phyloP scores from a whole-genome alignment of 108 stramenopile genomes.

The Cyclotella baltica region DNA sequence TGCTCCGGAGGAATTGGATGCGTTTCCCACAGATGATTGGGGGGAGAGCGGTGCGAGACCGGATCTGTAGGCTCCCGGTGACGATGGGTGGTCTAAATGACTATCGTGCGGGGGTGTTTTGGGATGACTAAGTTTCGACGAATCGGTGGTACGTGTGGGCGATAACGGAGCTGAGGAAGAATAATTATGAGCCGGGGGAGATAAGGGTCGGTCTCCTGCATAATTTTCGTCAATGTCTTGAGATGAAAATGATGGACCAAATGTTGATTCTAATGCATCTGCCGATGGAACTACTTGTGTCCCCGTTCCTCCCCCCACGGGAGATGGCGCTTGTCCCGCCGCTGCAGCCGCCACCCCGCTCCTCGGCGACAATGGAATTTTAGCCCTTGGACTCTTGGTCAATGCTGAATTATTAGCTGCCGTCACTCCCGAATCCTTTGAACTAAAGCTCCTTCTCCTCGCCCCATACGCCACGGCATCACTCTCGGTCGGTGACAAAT shows the following conservation, averaged over 20 bases:
- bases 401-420: slow-evolving; percentile 3
- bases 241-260: slow-evolving; percentile 63
- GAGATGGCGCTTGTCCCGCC: neutral
- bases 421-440: slow-evolving; percentile 38
- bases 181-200: slow-evolving; percentile 25
- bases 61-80: slow-evolving; percentile 10
- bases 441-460: slow-evolving; percentile 26
- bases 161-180: slow-evolving; percentile 35
- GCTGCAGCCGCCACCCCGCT: no score
- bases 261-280: slow-evolving; percentile 56
- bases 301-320: neutral
- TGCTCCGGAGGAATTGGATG: slow-evolving; percentile 50
- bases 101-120: slow-evolving; percentile 48
- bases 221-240: slow-evolving; percentile 43
- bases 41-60: slow-evolving; percentile 49
- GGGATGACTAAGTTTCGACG: slow-evolving; percentile 17
- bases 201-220: slow-evolving; percentile 13
- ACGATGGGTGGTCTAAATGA: slow-evolving; percentile 2
- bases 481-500: slow-evolving; percentile 37
- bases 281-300: slow-evolving; percentile 44
- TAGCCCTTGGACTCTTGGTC: slow-evolving; percentile 44
- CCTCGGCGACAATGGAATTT: slow-evolving; percentile 48
- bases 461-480: slow-evolving; percentile 26
- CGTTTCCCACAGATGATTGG: slow-evolving; percentile 36
- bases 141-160: slow-evolving; percentile 29